Evolutionary conservation across 352 stramenopile species (phyloP), one percentile per base, ranked within the genome.

Genomic region (Globisporangium yorkense): DNA sequence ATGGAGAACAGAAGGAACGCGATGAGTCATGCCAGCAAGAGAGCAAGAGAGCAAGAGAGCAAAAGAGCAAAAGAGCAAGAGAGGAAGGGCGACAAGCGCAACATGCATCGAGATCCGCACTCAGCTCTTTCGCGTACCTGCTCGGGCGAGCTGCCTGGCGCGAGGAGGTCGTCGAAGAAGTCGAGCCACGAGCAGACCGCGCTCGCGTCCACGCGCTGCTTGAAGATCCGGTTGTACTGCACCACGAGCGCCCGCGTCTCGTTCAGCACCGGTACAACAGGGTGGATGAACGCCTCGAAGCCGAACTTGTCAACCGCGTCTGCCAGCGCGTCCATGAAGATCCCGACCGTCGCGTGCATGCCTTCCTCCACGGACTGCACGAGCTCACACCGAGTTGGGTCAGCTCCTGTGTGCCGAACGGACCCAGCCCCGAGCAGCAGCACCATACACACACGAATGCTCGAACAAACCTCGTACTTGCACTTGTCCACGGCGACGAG

Each of bases 261-360:
- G n/a, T 95, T 75, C 1, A 97, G 72, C 1, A 97, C 91, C 0
- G 91, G 91, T 8, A 94, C 80, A 2, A 97, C 74, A 5, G 91
- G 89, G 56, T 97, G 91, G 35, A 97, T 81, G 40, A 72, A 86
- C 4, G 64, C 67, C 33, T 92, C 71, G 47, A 96, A 94, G 10
- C 74, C 43, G 51, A 77, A 89, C 45, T 82, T 69, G 33, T 63
- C 35, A 13, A 84, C 65, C 31, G 93, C 63, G 15, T 83, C 63
- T 3, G 59, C 40, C 7, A 94, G 53, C 6, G 65, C 66, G 5
- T 82, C 61, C 71, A 97, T 87, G 63, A 96, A 97, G 52, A 96
- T 88, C 20, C 47, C 29, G 29, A 96, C 81, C 5, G 84, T 94
- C 50, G 76, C 67, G 6, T 70, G 50, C 69, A 97, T 96, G 4